Evolutionary conservation across 2,329 filamentous ascomycete genomes (phyloP).

Genomic region (Geosmithia morbida): DNA sequence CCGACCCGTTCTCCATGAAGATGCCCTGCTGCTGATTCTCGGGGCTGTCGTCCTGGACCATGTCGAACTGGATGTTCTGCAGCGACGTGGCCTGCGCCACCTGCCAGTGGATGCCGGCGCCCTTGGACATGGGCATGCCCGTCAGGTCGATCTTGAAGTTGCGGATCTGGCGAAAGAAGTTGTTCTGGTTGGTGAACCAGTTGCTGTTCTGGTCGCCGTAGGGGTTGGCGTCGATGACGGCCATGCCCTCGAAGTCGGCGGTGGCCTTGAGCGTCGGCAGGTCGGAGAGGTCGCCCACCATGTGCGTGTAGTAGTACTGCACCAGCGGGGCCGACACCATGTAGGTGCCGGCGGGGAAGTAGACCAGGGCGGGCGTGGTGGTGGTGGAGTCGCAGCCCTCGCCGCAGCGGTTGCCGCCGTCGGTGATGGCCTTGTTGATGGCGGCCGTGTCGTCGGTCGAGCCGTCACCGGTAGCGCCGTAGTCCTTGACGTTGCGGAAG

Average conservation of each 20-base stretch:
- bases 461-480: constrained; percentile 54
- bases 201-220: constrained; percentile 50
- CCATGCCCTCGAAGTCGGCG: constrained; percentile 65
- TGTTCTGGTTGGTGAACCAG: constrained; percentile 70
- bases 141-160: constrained; percentile 72
- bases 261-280: constrained; percentile 64
- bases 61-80: constrained; percentile 72
- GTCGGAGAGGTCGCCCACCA: constrained; percentile 65
- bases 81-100: constrained; percentile 71
- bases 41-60: constrained; percentile 49
- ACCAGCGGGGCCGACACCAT: constrained; percentile 65
- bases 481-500: constrained; percentile 66
- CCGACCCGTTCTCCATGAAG: constrained; percentile 76
- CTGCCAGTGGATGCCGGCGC: constrained; percentile 72
- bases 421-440: constrained; percentile 71
- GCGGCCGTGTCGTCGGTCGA: constrained; percentile 72
- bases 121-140: constrained; percentile 41
- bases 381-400: constrained; percentile 72
- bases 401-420: constrained; percentile 71
- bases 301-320: constrained; percentile 86
- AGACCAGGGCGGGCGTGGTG: constrained; percentile 71
- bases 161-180: constrained; percentile 72
- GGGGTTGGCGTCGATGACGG: constrained; percentile 76
- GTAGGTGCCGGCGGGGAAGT: constrained; percentile 85
- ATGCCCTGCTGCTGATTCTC: constrained; percentile 61